Evolutionary conservation across 2,329 filamentous ascomycete species (phyloP).

Genomic region (Epicoccum nigrum): DNA sequence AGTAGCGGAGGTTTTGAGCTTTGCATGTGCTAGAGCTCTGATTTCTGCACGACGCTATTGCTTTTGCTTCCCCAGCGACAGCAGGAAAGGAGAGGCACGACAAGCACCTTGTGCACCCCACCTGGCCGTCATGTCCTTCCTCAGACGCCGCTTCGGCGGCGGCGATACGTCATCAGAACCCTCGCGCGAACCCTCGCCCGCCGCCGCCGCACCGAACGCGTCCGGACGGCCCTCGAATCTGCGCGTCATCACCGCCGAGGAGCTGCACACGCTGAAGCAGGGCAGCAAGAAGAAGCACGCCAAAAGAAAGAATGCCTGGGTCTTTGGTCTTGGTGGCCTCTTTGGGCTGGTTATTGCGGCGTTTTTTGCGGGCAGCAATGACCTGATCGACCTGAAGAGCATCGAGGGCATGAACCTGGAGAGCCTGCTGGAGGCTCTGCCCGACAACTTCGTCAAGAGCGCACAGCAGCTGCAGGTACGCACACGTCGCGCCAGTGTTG

Average conservation of each 20-base stretch:
- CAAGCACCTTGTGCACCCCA: neutral
- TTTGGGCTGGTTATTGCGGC: conserved; percentile 88
- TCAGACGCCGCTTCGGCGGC: conserved; percentile 47
- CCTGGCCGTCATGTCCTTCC: conserved; percentile 41
- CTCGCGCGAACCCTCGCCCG: conserved; percentile 19
- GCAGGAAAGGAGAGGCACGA: too few relatives aligned
- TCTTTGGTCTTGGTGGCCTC: conserved; percentile 87
- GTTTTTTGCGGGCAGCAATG: conserved; percentile 87
- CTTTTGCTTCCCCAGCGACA: neutral
- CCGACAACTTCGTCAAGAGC: conserved; percentile 83
- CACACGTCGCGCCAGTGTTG: neutral
- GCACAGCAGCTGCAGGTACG: conserved; percentile 82
- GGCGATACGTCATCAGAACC: conserved; percentile 37
- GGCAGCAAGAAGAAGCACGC: conserved; percentile 49
- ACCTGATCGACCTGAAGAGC: conserved; percentile 84
- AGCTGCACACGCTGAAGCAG: conserved; percentile 56
- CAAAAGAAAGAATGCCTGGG: conserved; percentile 78
- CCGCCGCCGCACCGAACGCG: neutral
- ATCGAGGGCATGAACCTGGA: conserved; percentile 77
- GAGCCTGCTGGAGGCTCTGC: conserved; percentile 82
- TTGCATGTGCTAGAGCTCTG: conserved; percentile 9
- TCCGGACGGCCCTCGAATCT: conserved; percentile 51
- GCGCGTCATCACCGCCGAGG: conserved; percentile 58
- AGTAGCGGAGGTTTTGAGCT: conserved; percentile 4
- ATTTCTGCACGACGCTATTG: conserved; percentile 2